Conservation (phyloP, 2,329 filamentous ascomycete genomes). For the Paraphoma sp. region DNA sequence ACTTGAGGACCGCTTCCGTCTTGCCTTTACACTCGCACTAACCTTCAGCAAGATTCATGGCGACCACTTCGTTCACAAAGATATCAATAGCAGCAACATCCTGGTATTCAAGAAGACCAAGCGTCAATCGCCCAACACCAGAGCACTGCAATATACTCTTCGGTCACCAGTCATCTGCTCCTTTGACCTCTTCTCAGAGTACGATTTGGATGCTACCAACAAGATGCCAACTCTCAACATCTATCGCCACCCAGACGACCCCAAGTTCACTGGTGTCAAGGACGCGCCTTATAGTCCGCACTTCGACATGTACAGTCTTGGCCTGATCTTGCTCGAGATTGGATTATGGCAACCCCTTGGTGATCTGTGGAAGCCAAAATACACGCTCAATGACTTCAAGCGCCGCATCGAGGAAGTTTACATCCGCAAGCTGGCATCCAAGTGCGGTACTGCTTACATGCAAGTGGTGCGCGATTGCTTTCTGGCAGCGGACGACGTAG, state of each 20-base stretch:
- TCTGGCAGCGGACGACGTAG: constrained; percentile 65
- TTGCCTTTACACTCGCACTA: constrained; percentile 75
- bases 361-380: constrained; percentile 64
- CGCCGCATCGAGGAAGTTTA: constrained; percentile 68
- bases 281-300: constrained; percentile 36
- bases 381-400: constrained; percentile 67
- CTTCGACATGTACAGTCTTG: constrained; percentile 76
- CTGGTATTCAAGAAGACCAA: constrained; percentile 65
- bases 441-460: constrained; percentile 77
- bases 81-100: constrained; percentile 71
- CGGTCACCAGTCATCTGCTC: constrained; percentile 73
- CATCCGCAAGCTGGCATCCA: constrained; percentile 68
- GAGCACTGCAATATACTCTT: constrained; percentile 59
- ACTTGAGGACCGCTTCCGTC: constrained; percentile 76
- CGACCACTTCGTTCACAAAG: constrained; percentile 72
- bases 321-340: constrained; percentile 75
- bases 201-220: constrained; percentile 53
- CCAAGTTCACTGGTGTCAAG: constrained; percentile 42
- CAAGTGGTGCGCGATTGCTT: constrained; percentile 76
- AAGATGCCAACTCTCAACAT: constrained; percentile 59
- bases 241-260: constrained; percentile 70
- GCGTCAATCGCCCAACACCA: constrained; percentile 54
- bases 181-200: constrained; percentile 74
- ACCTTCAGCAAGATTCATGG: constrained; percentile 77
- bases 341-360: constrained; percentile 76